These are phyloP conservation scores for Ophiocordyceps sinensis DNA, from an alignment of 2,329 filamentous ascomycete genomes.

Conservation along the genomic window DNA sequence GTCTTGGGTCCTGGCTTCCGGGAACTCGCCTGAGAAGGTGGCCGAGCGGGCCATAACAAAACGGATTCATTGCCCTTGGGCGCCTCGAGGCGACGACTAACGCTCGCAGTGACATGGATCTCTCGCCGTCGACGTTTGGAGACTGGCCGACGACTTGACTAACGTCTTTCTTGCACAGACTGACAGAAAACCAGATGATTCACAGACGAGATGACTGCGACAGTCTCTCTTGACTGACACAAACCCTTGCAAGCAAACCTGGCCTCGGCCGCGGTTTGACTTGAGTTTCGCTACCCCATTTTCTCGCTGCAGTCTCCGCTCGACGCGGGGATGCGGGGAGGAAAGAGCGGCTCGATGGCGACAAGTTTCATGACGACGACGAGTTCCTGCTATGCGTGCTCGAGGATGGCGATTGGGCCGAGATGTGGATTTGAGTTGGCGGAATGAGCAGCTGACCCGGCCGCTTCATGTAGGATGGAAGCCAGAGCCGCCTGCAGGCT, in stretches of 20 bases:
- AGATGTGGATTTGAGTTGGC: not conserved
- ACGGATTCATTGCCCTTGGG: not conserved
- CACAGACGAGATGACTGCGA: not conserved
- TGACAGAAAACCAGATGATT: no score
- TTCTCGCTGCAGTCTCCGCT: constrained; percentile 38
- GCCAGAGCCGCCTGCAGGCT: not conserved
- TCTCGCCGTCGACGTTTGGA: not conserved
- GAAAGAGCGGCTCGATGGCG: constrained; percentile 5
- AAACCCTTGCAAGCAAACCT: no score
- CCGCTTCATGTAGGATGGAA: not conserved
- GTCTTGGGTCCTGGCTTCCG: not conserved
- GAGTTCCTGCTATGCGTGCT: not conserved
- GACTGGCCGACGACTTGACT: not conserved
- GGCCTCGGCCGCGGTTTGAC: not conserved
- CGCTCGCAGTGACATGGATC: constrained; percentile 12
- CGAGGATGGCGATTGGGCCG: not conserved
- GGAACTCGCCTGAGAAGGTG: not conserved
- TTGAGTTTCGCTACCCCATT: constrained; percentile 17
- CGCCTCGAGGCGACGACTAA: no score
- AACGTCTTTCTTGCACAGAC: no score
- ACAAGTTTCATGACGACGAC: not conserved
- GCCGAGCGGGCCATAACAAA: not conserved
- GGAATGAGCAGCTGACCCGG: not conserved
- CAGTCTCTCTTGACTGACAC: no score
- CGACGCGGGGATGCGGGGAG: constrained; percentile 35